Evolutionary conservation across 495 filamentous ascomycete species (phyloP).

Genomic region (Usnea hakonensis): DNA sequence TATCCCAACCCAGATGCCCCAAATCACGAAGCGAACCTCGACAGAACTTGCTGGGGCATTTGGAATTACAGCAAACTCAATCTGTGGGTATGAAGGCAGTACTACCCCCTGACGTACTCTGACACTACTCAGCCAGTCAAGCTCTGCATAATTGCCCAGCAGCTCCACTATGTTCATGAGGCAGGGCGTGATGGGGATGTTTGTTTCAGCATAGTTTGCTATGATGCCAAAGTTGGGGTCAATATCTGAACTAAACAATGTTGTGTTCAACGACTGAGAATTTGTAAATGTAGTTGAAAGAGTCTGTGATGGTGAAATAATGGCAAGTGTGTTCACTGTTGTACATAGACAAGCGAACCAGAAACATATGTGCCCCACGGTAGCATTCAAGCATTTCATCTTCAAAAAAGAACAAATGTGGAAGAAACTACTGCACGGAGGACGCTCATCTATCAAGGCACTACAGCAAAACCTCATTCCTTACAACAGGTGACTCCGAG

Average conservation of each 20-base stretch:
- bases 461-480: not conserved
- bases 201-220: not conserved
- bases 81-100: conserved; percentile 1
- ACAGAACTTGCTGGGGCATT: not conserved
- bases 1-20: not conserved
- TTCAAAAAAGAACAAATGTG: not conserved
- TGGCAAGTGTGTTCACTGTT: not conserved
- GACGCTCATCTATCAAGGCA: not conserved
- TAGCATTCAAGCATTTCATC: not conserved
- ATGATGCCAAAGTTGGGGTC: not conserved
- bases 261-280: not conserved
- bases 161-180: conserved; percentile 9
- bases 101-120: not conserved
- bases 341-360: not conserved
- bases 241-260: not conserved
- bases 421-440: not conserved
- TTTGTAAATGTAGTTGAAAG: not conserved
- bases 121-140: not conserved
- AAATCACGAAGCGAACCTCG: conserved; percentile 1
- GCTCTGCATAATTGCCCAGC: not conserved
- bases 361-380: not conserved
- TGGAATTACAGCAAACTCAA: not conserved
- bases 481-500: not conserved
- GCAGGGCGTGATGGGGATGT: not conserved
- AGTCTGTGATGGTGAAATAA: not conserved